phyloP scores from a whole-genome alignment of 2,329 filamentous ascomycete species.

The Claviceps africana region DNA sequence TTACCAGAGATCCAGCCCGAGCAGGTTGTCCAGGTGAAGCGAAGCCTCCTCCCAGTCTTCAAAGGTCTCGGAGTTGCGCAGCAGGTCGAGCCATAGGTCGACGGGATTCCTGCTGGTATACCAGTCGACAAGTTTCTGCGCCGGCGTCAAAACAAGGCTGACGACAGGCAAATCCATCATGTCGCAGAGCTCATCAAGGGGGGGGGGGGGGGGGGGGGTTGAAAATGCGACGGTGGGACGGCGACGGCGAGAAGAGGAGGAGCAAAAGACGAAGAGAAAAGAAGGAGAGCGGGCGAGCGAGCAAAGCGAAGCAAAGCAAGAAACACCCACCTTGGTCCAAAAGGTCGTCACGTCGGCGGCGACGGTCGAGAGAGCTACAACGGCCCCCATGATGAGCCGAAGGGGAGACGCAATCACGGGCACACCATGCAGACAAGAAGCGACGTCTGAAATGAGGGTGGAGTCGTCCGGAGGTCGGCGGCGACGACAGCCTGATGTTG shows the following conservation, averaged over 20 bases:
- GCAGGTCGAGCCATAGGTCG: conserved; percentile 49
- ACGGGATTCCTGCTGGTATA: conserved; percentile 50
- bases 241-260: not conserved
- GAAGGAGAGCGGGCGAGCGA: not conserved
- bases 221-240: not conserved
- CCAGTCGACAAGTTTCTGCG: conserved; percentile 54
- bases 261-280: not conserved
- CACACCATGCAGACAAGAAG: conserved; percentile 5
- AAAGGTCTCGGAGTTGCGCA: conserved; percentile 54
- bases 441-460: not conserved
- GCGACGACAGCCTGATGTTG: not conserved
- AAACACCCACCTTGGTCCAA: conserved; percentile 42
- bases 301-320: not conserved
- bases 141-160: conserved; percentile 11
- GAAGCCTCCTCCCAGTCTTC: conserved; percentile 84
- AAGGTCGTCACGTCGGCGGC: conserved; percentile 47
- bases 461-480: not conserved
- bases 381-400: conserved; percentile 28
- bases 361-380: conserved; percentile 40
- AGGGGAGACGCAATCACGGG: conserved; percentile 19
- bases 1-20: conserved; percentile 71
- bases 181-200: conserved; percentile 5
- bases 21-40: conserved; percentile 63
- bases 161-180: conserved; percentile 6
- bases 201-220: no score